Evolutionary conservation across 108 stramenopile genomes (phyloP), one percentile per base, ranked within the genome.

Genomic region (Cyclotella atomus): DNA sequence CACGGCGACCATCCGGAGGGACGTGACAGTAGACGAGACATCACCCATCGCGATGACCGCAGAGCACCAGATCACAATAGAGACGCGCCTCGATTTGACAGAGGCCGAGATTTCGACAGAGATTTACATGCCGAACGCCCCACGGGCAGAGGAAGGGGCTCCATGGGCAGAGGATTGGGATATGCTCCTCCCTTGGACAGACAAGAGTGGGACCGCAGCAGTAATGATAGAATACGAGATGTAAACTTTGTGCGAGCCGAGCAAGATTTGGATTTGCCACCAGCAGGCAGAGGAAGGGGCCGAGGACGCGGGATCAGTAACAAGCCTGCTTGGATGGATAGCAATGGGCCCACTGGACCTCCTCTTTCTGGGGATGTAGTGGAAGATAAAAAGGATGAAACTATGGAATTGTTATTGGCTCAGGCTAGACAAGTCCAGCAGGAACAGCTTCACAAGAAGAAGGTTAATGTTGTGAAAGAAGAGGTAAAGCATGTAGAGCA

Each of bases 381-480:
- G 17, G 46, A 71, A 24, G 60, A 65, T 10, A 67, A 66, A 15
- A 55, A 66, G 2, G 43, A 74, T 38, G 73, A 74, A 9, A 64
- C 70, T 6, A 65, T 77, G 80, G 70, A 72, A 59, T 50, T 59
- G 52, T 62, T 77, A 27, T 46, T 77, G 47, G 71, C 75, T 3
- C 75, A 77, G 35, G 80, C 78, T 54, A 46, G 70, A 20, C 78
- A 79, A 56, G 65, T 72, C 28, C 64, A 71, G 33, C 20, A 72
- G 15, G 65, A 79, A 34, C 70, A 61, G 41, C 21, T 24, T 5
- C 16, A 29, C 43, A 60, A 27, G 47, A 21, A 46, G 53, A 21
- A 35, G 28, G 10, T 35, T 50, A 44, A 20, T 19, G 23, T 34
- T 0, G 5, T 14, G n/a, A 59, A 66, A 34, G 29, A 41, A 71